These are phyloP conservation scores for Parastagonospora nodorum DNA, from an alignment of 2,329 filamentous ascomycete species.

Conservation along the genomic window DNA sequence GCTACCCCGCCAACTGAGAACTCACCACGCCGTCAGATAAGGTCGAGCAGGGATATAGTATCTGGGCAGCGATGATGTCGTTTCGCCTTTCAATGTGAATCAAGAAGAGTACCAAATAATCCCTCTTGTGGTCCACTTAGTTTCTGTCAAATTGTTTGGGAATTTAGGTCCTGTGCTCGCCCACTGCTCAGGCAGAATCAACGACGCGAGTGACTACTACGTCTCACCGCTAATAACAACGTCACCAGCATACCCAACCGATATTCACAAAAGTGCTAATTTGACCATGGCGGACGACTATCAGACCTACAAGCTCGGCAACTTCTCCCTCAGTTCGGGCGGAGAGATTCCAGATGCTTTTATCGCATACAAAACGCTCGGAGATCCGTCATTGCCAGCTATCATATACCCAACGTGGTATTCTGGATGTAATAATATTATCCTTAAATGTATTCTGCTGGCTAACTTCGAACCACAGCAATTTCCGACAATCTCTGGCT, in stretches of 20 bases:
- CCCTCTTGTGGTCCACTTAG: too few relatives aligned
- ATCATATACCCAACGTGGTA: slow-evolving; percentile 82
- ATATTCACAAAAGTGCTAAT: slow-evolving; percentile 11
- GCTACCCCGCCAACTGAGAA: slow-evolving; percentile 28
- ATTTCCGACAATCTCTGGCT: slow-evolving; percentile 79
- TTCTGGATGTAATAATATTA: slow-evolving; percentile 57
- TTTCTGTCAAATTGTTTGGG: too few relatives aligned
- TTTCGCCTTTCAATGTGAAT: neutral
- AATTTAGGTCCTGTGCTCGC: too few relatives aligned
- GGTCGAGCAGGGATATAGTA: neutral
- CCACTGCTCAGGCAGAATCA: too few relatives aligned
- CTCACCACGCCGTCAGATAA: too few relatives aligned
- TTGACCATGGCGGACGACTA: slow-evolving; percentile 43
- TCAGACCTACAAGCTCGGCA: slow-evolving; percentile 64
- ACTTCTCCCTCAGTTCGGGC: slow-evolving; percentile 70
- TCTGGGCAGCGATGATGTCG: neutral
- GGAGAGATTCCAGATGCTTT: slow-evolving; percentile 66
- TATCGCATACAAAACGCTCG: slow-evolving; percentile 79
- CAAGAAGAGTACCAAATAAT: too few relatives aligned
- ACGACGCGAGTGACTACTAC: too few relatives aligned
- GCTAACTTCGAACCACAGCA: slow-evolving; percentile 32
- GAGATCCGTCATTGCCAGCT: slow-evolving; percentile 64
- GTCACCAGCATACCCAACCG: slow-evolving; percentile 5
- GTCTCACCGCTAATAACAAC: too few relatives aligned
- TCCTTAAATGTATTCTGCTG: neutral